phyloP scores from a whole-genome alignment of 1,139 yeast genomes.

The Magnusiomyces ingens region DNA sequence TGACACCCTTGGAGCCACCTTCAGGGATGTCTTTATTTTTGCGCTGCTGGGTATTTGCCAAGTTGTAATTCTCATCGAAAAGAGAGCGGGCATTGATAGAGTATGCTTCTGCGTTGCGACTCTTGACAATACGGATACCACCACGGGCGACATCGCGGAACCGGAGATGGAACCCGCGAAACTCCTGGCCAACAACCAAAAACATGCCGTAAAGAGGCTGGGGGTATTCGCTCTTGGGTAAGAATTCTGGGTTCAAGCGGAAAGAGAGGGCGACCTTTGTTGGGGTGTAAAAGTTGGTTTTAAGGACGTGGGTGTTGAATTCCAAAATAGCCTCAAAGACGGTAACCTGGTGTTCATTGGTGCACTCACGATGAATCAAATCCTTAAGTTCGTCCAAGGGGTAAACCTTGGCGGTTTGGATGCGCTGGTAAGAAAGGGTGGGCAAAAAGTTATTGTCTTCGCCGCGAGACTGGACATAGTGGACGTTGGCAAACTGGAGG shows the following conservation, averaged over 20 bases:
- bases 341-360: constrained; percentile 71
- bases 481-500: constrained; percentile 87
- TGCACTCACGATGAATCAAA: constrained; percentile 60
- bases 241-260: constrained; percentile 78
- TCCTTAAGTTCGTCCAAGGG: constrained; percentile 68
- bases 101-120: constrained; percentile 80
- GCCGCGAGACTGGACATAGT: constrained; percentile 63
- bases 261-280: constrained; percentile 94
- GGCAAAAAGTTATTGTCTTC: constrained; percentile 49
- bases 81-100: constrained; percentile 78
- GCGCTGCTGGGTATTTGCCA: constrained; percentile 94
- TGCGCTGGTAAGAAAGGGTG: constrained; percentile 84
- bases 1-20: constrained; percentile 98
- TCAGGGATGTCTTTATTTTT: constrained; percentile 98
- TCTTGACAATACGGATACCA: constrained; percentile 92
- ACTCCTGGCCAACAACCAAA: constrained; percentile 91
- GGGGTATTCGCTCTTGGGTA: constrained; percentile 83
- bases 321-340: constrained; percentile 77
- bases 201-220: constrained; percentile 93
- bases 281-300: constrained; percentile 90
- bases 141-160: constrained; percentile 98
- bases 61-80: constrained; percentile 92
- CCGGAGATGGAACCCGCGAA: constrained; percentile 95
- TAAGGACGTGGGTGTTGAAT: constrained; percentile 80
- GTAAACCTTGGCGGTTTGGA: constrained; percentile 69